Evolutionary conservation across 768 basidiomycete genomes (phyloP).

Genomic region (Suillus paluster): DNA sequence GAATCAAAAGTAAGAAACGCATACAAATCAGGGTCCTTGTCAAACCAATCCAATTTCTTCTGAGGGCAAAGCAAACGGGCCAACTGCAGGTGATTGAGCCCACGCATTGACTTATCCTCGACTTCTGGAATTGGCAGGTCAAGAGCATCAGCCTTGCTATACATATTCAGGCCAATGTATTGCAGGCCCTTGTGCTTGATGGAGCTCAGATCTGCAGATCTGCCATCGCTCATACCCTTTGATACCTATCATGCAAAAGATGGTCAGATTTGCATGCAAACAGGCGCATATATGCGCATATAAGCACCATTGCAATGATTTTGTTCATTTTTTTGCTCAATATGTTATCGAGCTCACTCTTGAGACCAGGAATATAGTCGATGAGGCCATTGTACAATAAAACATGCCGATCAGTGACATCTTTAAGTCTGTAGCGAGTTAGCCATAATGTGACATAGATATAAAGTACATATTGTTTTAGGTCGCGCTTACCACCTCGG

Average conservation of each 20-base stretch:
- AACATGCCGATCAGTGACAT: neutral
- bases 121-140: too few relatives aligned
- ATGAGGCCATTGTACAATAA: neutral
- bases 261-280: neutral
- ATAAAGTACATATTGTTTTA: neutral
- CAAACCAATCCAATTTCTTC: neutral
- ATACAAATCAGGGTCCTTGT: conserved; percentile 1
- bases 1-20: neutral
- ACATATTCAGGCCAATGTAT: too few relatives aligned
- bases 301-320: conserved; percentile 5
- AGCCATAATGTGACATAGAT: neutral
- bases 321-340: neutral
- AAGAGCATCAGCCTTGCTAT: too few relatives aligned
- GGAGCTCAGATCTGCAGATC: too few relatives aligned
- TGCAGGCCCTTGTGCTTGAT: too few relatives aligned
- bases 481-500: neutral
- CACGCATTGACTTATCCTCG: too few relatives aligned
- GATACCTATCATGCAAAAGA: neutral
- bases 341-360: neutral
- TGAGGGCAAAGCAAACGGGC: too few relatives aligned
- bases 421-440: neutral
- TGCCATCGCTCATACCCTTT: too few relatives aligned
- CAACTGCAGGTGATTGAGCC: too few relatives aligned
- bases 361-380: too few relatives aligned
- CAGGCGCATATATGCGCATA: conserved; percentile 1